These are phyloP conservation scores for Pythium oligandrum DNA, from an alignment of 352 stramenopile genomes.

Conservation along the genomic window DNA sequence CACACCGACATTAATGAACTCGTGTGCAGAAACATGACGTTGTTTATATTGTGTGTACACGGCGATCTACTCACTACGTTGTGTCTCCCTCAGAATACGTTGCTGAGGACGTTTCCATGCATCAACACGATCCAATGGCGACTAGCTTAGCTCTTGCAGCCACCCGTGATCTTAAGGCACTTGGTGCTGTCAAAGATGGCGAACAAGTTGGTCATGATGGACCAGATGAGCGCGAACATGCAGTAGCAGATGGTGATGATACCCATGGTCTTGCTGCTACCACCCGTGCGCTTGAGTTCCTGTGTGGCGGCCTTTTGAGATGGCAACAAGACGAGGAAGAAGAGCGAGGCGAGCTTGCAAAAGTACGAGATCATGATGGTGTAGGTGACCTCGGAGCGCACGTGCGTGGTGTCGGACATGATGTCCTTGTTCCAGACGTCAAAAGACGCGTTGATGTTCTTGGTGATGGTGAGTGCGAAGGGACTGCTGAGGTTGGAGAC, in stretches of 20 bases:
- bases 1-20: too few relatives aligned
- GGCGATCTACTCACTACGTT: too few relatives aligned
- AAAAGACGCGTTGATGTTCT: conserved; percentile 24
- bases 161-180: conserved; percentile 23
- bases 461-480: conserved; percentile 25
- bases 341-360: conserved; percentile 19
- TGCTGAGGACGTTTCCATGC: too few relatives aligned
- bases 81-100: too few relatives aligned
- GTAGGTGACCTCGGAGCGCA: conserved; percentile 24
- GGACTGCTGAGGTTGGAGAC: conserved; percentile 22
- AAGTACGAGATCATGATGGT: conserved; percentile 25
- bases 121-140: too few relatives aligned
- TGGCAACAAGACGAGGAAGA: conserved; percentile 21
- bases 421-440: conserved; percentile 24
- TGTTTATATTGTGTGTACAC: too few relatives aligned
- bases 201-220: conserved; percentile 22
- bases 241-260: conserved; percentile 17
- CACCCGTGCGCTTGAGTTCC: conserved; percentile 22
- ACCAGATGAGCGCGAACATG: conserved; percentile 20
- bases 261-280: conserved; percentile 16
- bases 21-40: too few relatives aligned
- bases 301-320: conserved; percentile 22
- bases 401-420: conserved; percentile 16
- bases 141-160: conserved; percentile 10
- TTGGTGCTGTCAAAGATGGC: conserved; percentile 24